Conservation (phyloP, 2,329 filamentous ascomycete species). For the Fusarium coffeatum region DNA sequence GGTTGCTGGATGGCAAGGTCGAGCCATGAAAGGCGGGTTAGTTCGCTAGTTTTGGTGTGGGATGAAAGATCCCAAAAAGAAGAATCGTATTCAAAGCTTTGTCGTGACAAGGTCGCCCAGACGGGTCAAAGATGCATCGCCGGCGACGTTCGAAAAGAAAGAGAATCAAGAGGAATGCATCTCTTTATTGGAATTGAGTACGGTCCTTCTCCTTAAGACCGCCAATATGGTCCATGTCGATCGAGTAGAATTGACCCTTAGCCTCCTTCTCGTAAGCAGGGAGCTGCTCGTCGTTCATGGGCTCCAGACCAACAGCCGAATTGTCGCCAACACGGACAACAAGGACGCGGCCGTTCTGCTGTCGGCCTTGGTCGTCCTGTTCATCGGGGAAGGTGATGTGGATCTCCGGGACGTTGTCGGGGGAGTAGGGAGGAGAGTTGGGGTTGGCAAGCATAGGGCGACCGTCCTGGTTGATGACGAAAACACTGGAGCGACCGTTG, state of each 20-base stretch:
- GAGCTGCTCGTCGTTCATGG: conserved; percentile 81
- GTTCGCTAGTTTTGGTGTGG: conserved; percentile 38
- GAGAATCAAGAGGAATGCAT: conserved; percentile 23
- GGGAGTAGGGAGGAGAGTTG: conserved; percentile 78
- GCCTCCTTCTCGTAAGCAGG: conserved; percentile 90
- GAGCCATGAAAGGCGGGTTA: conserved; percentile 37
- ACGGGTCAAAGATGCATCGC: conserved; percentile 44
- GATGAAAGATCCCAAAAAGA: conserved; percentile 17
- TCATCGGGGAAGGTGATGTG: conserved; percentile 98
- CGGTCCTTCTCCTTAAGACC: conserved; percentile 90
- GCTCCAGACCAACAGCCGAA: conserved; percentile 87
- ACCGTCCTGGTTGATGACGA: conserved; percentile 83
- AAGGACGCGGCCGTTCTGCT: conserved; percentile 87
- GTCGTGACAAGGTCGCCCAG: conserved; percentile 45
- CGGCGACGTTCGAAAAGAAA: conserved; percentile 40
- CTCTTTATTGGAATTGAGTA: conserved; percentile 52
- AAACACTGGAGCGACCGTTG: conserved; percentile 73
- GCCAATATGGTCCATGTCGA: conserved; percentile 94
- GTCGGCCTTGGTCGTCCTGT: conserved; percentile 84
- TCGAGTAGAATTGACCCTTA: conserved; percentile 84
- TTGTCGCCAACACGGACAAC: conserved; percentile 91
- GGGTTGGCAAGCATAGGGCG: conserved; percentile 80
- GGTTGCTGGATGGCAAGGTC: conserved; percentile 32
- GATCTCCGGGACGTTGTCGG: conserved; percentile 91
- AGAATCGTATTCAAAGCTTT: conserved; percentile 37